These are phyloP conservation scores for Kalaharituber pfeilii DNA, from an alignment of 2,329 filamentous ascomycete species.

Conservation along the genomic window DNA sequence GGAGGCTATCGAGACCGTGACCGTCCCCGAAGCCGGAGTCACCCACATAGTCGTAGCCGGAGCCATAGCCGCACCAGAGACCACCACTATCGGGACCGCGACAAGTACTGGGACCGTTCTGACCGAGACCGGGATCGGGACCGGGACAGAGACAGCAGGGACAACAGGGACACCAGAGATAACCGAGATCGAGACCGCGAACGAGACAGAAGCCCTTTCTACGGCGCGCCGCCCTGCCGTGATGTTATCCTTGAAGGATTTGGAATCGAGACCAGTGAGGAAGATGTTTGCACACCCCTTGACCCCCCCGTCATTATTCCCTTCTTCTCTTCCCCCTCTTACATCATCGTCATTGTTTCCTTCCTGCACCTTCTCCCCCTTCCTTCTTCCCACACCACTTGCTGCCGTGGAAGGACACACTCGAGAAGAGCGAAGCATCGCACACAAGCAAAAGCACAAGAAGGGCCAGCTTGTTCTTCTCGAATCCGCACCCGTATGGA, in stretches of 20 bases:
- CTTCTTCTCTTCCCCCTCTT: constrained; percentile 10
- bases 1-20: neutral
- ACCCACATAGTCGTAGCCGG: neutral
- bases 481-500: constrained; percentile 25
- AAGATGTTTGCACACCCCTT: constrained; percentile 35
- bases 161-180: neutral
- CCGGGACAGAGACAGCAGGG: neutral
- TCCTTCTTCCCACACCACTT: neutral
- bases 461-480: constrained; percentile 25
- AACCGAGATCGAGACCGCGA: too few species aligned
- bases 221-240: constrained; percentile 19
- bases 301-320: constrained; percentile 19
- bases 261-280: constrained; percentile 33
- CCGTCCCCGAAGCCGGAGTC: neutral
- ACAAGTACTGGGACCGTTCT: constrained; percentile 10
- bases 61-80: neutral
- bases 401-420: neutral
- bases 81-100: constrained; percentile 3
- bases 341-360: constrained; percentile 14
- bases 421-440: neutral
- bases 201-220: constrained; percentile 12
- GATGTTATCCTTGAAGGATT: constrained; percentile 39
- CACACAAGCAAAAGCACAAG: constrained; percentile 25
- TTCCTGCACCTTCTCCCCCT: constrained; percentile 19
- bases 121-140: constrained; percentile 3